phyloP scores from a whole-genome alignment of 2,329 filamentous ascomycete genomes.

The Fusarium praegraminearum region DNA sequence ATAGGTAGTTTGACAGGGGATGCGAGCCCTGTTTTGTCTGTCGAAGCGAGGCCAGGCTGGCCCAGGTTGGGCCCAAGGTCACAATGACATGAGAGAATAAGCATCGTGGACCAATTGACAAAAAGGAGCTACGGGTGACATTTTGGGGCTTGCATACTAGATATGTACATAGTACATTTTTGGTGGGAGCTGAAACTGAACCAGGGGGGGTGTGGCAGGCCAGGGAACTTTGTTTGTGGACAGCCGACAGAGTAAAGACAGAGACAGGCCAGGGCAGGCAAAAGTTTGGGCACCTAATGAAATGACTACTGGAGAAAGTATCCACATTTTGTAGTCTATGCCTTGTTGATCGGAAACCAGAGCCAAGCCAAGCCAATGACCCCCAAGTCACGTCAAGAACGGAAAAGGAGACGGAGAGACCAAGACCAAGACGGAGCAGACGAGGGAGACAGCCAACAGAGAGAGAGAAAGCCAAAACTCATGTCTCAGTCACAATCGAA shows the following conservation, averaged over 20 bases:
- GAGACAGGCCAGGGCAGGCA: not conserved
- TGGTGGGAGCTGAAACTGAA: slow-evolving; percentile 5
- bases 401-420: not conserved
- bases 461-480: not conserved
- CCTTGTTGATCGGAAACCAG: not conserved
- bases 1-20: not conserved
- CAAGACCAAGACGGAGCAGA: too few species aligned
- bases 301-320: not conserved
- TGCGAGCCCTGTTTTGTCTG: not conserved
- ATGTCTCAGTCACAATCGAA: slow-evolving; percentile 1
- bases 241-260: not conserved
- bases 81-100: slow-evolving; percentile 2
- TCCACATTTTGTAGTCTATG: not conserved
- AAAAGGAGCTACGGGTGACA: not conserved
- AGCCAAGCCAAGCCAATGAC: not conserved
- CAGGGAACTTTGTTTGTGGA: too few species aligned
- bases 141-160: not conserved
- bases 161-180: not conserved
- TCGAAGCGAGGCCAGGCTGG: not conserved
- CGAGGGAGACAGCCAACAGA: not conserved
- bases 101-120: slow-evolving; percentile 5
- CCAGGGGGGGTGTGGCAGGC: not conserved
- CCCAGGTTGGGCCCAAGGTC: not conserved
- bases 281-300: not conserved
- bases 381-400: not conserved